A percentile compares a stretch with the other conserved stretches of the same genome.
These are phyloP conservation scores for Colletotrichum sublineola DNA, from an alignment of 2,329 filamentous ascomycete genomes.

Conservation along the genomic window DNA sequence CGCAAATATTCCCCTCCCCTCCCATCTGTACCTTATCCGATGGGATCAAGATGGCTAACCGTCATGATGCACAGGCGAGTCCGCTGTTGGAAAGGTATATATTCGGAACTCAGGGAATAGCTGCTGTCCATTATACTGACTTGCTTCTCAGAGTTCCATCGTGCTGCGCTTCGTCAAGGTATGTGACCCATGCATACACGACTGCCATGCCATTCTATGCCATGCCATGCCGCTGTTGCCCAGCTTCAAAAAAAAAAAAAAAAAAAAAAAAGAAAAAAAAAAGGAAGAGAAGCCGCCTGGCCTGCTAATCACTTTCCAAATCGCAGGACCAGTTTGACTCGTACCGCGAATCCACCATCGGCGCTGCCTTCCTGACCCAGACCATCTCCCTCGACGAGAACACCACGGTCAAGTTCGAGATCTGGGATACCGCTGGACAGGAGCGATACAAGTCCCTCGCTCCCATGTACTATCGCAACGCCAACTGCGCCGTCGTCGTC, in stretches of 20 bases:
- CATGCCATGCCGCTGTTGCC: background rate
- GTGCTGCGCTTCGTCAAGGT: constrained; percentile 99
- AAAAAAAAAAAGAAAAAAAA: background rate
- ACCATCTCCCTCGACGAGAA: constrained; percentile 98
- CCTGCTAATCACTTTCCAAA: constrained; percentile 19
- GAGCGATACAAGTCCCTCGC: constrained; percentile 99
- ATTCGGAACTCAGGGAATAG: constrained; percentile 15
- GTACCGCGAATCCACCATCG: constrained; percentile 97
- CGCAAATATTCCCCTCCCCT: constrained; percentile 48
- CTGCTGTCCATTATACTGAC: constrained; percentile 34
- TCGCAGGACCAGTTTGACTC: constrained; percentile 95
- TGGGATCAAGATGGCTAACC: constrained; percentile 21
- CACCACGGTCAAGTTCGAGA: constrained; percentile 99
- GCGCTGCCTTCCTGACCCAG: constrained; percentile 98
- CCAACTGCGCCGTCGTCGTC: constrained; percentile 98
- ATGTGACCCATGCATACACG: constrained; percentile 47
- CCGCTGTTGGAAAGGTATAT: constrained; percentile 94
- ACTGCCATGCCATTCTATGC: too few relatives aligned
- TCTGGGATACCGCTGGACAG: constrained; percentile 99
- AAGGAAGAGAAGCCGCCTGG: background rate
- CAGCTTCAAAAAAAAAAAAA: background rate
- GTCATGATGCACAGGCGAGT: constrained; percentile 79
- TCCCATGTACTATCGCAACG: constrained; percentile 99
- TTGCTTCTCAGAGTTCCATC: constrained; percentile 82
- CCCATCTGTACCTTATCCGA: background rate